Evolutionary conservation across 2,329 filamentous ascomycete species (phyloP), one percentile per base, ranked within the genome.

Genomic region (Hypoxylon sp.): DNA sequence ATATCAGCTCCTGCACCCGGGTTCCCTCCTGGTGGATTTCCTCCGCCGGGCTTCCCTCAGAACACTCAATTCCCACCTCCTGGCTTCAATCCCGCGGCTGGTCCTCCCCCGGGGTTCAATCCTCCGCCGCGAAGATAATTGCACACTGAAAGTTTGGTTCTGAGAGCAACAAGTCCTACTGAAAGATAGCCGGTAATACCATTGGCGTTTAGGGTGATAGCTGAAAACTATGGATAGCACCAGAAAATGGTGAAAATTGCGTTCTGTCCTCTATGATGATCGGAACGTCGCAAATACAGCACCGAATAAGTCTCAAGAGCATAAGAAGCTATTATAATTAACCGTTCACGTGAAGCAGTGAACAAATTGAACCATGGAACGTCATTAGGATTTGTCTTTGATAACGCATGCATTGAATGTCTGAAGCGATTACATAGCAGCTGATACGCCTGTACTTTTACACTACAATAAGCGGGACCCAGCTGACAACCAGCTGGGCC

Each of bases 101-200:
- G 87, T 65, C 80, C 80, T 32, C 80, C 80, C 18, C 86, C 89
- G 51, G 91, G 92, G 68, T 95, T 95, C 81, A 91, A 93, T 80
- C 89, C 88, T 65, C 89, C 91, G 62, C 88, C 89, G 56, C 84
- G 87, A 78, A 81, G 85, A 82, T 88, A 82, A 71, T 73, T 46
- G 20, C 30, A 58, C 54, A 57, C 63, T 44, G 55, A 53, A 66
- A 38, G 28, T 51, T 53, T 46, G 48, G 48, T 42, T 71, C 12
- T 59, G 51, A 51, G 56, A 50, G 22, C 49, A 55, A 24, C 40
- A 56, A 56, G 49, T 45, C 48, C 56, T 66, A 50, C 65, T 62
- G 64, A 71, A 60, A 56, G 53, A 70, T 46, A 51, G 62, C 38
- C 48, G 58, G 56, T 65, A 61, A 71, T 72, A 74, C 70, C 70